Percentiles rank a stretch among this genome's conserved stretches.
These are phyloP conservation scores for Physcomitrium patens DNA, from an alignment of 225 moss, liverwort and hornwort species.

Conservation along the genomic window DNA sequence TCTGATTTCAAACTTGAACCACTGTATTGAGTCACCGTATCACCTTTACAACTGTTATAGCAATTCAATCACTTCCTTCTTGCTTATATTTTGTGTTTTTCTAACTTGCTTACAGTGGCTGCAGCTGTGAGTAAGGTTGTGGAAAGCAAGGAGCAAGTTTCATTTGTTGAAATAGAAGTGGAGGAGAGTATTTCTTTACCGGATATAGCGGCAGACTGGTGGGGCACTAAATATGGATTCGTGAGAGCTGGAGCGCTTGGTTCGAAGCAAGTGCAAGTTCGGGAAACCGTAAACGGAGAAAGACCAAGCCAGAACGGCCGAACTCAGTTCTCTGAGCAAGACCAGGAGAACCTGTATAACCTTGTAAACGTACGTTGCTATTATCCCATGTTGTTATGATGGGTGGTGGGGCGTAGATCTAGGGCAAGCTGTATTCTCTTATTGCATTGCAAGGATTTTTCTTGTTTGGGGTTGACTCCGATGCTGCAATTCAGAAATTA, in stretches of 20 bases:
- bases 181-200: conserved; percentile 30
- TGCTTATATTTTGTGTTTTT: background rate
- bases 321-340: conserved; percentile 80
- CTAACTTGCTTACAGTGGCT: conserved; percentile 6
- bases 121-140: conserved; percentile 21
- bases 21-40: background rate
- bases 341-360: conserved; percentile 85
- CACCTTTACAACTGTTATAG: conserved; percentile 7
- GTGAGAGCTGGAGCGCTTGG: conserved; percentile 87
- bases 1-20: too few species aligned
- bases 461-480: background rate
- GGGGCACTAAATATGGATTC: conserved; percentile 88
- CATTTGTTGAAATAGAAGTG: conserved; percentile 48
- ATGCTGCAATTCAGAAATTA: too few species aligned
- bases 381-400: conserved; percentile 2
- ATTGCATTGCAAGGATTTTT: background rate
- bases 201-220: conserved; percentile 74
- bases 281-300: conserved; percentile 54
- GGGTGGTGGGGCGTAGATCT: background rate
- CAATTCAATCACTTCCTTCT: background rate
- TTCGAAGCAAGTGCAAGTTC: conserved; percentile 48
- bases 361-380: conserved; percentile 63
- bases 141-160: conserved; percentile 33
- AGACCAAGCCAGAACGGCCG: conserved; percentile 54
- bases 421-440: background rate